A percentile compares a stretch with the other conserved stretches of the same genome.
Evolutionary conservation across 495 filamentous ascomycete species (phyloP).

Genomic region (Xeromyces bisporus): DNA sequence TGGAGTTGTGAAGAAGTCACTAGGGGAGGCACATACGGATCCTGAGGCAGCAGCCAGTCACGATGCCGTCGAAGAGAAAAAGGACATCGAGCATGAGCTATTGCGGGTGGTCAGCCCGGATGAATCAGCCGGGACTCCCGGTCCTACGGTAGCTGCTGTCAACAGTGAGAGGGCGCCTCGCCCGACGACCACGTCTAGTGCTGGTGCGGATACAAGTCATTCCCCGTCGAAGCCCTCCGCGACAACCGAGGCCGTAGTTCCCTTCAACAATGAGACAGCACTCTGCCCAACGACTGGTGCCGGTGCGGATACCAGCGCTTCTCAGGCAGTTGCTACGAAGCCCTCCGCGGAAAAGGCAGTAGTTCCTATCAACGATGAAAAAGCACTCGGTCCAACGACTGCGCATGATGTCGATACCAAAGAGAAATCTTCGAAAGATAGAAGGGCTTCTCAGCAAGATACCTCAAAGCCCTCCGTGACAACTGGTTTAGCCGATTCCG

Average conservation of each 20-base stretch:
- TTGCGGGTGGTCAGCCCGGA: conserved; percentile 34
- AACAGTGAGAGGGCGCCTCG: conserved; percentile 25
- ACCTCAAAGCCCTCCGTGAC: conserved; percentile 4
- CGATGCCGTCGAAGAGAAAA: conserved; percentile 60
- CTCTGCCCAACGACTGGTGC: too few species aligned
- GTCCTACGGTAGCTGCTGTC: conserved; percentile 33
- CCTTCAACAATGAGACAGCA: too few species aligned
- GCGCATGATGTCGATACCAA: too few species aligned
- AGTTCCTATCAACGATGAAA: too few species aligned
- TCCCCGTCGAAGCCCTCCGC: conserved; percentile 26
- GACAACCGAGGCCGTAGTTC: conserved; percentile 7
- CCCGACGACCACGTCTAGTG: conserved; percentile 5
- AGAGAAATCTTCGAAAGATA: too few species aligned
- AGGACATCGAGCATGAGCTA: conserved; percentile 52
- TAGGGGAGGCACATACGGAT: conserved; percentile 40
- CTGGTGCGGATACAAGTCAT: conserved; percentile 16
- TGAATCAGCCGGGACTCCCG: conserved; percentile 33
- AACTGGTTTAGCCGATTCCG: conserved; percentile 3
- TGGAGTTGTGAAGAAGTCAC: conserved; percentile 54
- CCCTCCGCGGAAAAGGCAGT: too few species aligned
- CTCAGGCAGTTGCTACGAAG: too few species aligned
- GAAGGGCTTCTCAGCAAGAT: too few species aligned
- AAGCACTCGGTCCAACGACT: too few species aligned
- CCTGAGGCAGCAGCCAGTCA: conserved; percentile 58
- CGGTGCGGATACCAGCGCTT: too few species aligned